Percentiles rank a stretch among this genome's conserved stretches.
Conservation (phyloP, 2,329 filamentous ascomycete species). For the Aspergillus neotritici region DNA sequence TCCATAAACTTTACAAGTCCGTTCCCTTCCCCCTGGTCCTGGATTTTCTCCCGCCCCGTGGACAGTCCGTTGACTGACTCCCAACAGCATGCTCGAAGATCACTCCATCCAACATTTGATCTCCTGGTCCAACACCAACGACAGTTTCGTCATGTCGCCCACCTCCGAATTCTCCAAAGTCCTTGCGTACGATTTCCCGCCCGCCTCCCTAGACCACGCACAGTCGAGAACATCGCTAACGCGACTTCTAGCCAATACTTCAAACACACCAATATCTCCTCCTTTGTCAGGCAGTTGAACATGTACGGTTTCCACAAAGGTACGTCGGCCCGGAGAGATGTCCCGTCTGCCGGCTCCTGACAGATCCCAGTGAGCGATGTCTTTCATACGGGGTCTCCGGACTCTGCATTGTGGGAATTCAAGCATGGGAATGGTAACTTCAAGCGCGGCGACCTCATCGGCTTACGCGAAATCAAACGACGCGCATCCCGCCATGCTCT, state of each 20-base stretch:
- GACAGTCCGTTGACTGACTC: constrained; percentile 15
- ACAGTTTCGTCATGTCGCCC: constrained; percentile 98
- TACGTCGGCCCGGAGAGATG: constrained; percentile 34
- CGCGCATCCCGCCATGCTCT: constrained; percentile 87
- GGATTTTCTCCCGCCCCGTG: background rate
- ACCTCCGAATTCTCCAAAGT: constrained; percentile 98
- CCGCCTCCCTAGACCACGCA: background rate
- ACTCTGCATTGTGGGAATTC: constrained; percentile 96
- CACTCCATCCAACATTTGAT: constrained; percentile 89
- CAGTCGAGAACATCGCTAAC: constrained; percentile 13
- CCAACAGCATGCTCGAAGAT: constrained; percentile 86
- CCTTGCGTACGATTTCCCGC: constrained; percentile 66
- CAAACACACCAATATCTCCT: constrained; percentile 98
- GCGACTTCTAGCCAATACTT: constrained; percentile 74
- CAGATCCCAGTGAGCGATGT: constrained; percentile 77
- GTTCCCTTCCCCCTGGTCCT: constrained; percentile 25
- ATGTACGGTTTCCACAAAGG: constrained; percentile 99
- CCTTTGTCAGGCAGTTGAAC: constrained; percentile 94
- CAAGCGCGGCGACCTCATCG: constrained; percentile 86
- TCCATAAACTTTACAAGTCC: constrained; percentile 98
- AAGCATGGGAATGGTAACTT: constrained; percentile 97
- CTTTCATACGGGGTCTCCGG: constrained; percentile 89
- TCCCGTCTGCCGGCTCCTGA: background rate
- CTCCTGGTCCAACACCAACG: constrained; percentile 87
- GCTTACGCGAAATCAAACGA: constrained; percentile 90